phyloP scores from a whole-genome alignment of 1,284 basidiomycete genomes.

The Anthracocystis setariae region DNA sequence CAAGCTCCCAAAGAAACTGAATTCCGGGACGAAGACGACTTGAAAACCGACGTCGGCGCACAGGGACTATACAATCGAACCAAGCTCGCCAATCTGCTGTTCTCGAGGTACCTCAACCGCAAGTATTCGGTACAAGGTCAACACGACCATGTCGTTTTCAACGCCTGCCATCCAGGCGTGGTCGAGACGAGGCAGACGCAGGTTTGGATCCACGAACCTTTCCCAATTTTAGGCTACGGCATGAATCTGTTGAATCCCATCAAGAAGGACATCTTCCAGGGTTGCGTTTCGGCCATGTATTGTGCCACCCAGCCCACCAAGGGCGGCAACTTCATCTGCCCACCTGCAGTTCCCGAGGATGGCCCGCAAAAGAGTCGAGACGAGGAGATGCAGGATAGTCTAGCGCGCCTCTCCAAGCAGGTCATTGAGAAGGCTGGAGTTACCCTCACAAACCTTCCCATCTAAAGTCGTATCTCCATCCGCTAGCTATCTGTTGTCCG shows the following conservation, averaged over 20 bases:
- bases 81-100: constrained; percentile 30
- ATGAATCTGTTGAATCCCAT: constrained; percentile 36
- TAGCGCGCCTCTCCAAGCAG: constrained; percentile 20
- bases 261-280: constrained; percentile 41
- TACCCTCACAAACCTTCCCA: constrained; percentile 19
- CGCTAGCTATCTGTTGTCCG: too few species aligned
- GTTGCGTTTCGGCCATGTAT: constrained; percentile 33
- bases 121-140: constrained; percentile 9
- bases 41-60: constrained; percentile 23
- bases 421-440: constrained; percentile 24
- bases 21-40: constrained; percentile 14
- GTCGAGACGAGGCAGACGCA: constrained; percentile 31
- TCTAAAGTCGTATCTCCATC: not conserved
- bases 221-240: constrained; percentile 31
- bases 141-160: constrained; percentile 24
- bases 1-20: constrained; percentile 21
- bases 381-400: constrained; percentile 30
- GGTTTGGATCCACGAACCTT: constrained; percentile 38
- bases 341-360: constrained; percentile 24
- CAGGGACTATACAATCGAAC: constrained; percentile 18
- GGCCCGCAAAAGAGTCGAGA: constrained; percentile 24
- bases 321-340: constrained; percentile 33
- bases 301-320: constrained; percentile 25
- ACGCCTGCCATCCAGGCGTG: constrained; percentile 29
- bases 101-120: constrained; percentile 24